Percentiles rank a stretch among this genome's conserved stretches.
phyloP scores from a whole-genome alignment of 1,284 basidiomycete species.

The Malassezia pachydermatis region DNA sequence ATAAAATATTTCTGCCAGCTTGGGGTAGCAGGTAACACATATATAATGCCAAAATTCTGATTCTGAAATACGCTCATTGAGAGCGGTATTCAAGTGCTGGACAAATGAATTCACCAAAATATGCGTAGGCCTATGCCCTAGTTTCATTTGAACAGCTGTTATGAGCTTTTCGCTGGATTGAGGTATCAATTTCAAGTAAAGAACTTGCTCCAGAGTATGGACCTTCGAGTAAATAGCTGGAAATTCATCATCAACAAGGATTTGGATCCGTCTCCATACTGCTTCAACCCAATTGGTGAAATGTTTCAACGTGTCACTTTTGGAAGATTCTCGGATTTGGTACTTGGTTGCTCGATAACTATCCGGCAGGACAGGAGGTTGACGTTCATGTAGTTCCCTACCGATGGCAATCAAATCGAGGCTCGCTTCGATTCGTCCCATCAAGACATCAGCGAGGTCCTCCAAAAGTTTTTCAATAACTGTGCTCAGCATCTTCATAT shows the following conservation, averaged over 20 bases:
- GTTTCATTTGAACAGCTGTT: background rate
- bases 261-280: conserved; percentile 1
- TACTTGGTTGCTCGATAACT: background rate
- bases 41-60: conserved; percentile 14
- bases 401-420: conserved; percentile 9
- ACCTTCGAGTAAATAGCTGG: conserved; percentile 10
- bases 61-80: conserved; percentile 3
- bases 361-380: background rate
- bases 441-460: conserved; percentile 9
- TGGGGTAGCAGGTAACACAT: conserved; percentile 4
- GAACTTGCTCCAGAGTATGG: conserved; percentile 9
- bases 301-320: too few species aligned
- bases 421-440: conserved; percentile 1
- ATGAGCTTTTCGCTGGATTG: background rate
- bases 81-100: background rate
- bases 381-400: conserved; percentile 5
- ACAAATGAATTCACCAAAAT: conserved; percentile 4
- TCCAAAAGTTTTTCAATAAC: conserved; percentile 1
- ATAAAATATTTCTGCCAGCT: conserved; percentile 2
- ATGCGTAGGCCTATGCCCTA: background rate
- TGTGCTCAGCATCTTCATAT: background rate
- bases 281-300: background rate
- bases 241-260: conserved; percentile 15
- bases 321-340: background rate
- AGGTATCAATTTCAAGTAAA: background rate